These are phyloP conservation scores for Colletotrichum sojae DNA, from an alignment of 2,329 filamentous ascomycete genomes.

Conservation along the genomic window DNA sequence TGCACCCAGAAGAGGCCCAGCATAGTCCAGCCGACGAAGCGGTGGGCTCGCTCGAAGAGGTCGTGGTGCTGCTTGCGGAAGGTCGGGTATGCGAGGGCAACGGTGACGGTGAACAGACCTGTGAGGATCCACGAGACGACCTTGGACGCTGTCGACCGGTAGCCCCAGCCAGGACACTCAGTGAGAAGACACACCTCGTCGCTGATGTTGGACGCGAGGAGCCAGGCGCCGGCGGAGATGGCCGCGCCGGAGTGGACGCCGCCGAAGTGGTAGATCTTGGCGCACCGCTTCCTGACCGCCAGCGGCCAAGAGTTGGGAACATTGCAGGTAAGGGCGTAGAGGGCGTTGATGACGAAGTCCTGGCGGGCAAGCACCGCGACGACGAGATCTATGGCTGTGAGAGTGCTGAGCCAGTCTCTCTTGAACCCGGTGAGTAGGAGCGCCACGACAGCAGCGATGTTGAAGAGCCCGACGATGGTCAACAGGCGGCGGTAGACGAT, in stretches of 20 bases:
- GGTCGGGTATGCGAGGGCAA: conserved; percentile 71
- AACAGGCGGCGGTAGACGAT: conserved; percentile 71
- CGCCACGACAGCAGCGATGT: conserved; percentile 62
- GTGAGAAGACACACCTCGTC: conserved; percentile 53
- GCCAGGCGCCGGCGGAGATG: conserved; percentile 64
- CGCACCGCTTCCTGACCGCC: conserved; percentile 60
- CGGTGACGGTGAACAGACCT: conserved; percentile 71
- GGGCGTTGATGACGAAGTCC: conserved; percentile 65
- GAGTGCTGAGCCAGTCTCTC: conserved; percentile 52
- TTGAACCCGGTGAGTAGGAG: conserved; percentile 50
- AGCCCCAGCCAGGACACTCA: conserved; percentile 25
- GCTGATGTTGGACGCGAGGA: conserved; percentile 57
- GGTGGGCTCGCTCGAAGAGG: conserved; percentile 57
- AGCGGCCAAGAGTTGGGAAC: conserved; percentile 63
- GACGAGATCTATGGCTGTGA: conserved; percentile 64
- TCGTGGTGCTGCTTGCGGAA: conserved; percentile 70
- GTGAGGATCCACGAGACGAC: conserved; percentile 71
- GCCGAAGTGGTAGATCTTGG: conserved; percentile 67
- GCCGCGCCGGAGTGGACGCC: conserved; percentile 66
- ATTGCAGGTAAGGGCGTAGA: conserved; percentile 62
- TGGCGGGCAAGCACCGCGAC: conserved; percentile 66
- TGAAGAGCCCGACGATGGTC: conserved; percentile 64
- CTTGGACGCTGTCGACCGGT: conserved; percentile 55
- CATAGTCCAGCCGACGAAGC: conserved; percentile 62
- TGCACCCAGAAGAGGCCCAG: conserved; percentile 77